A percentile compares a stretch with the other conserved stretches of the same genome.
Conservation (phyloP, 2,329 filamentous ascomycete genomes). For the Aspergillus fischeri region DNA sequence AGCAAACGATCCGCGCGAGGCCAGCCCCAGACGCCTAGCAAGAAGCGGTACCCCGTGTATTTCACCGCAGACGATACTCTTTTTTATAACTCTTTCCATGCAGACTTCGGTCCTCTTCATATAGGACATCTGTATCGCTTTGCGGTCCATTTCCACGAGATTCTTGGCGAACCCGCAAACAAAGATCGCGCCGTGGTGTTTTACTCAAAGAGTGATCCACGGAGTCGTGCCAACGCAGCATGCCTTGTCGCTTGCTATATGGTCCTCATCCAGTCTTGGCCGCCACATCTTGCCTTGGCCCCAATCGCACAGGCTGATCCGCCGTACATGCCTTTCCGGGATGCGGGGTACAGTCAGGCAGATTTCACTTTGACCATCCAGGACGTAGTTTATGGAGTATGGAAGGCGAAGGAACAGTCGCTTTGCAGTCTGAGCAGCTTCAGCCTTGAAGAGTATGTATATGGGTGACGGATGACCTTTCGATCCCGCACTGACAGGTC, state of each 20-base stretch:
- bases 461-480: background rate
- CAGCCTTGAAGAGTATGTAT: constrained; percentile 75
- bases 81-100: constrained; percentile 96
- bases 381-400: constrained; percentile 96
- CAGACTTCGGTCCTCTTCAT: constrained; percentile 95
- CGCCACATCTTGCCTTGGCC: constrained; percentile 88
- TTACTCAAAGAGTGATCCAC: constrained; percentile 87
- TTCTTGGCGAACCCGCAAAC: constrained; percentile 86
- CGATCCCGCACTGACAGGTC: constrained; percentile 9
- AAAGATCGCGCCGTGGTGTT: constrained; percentile 89
- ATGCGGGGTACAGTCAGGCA: constrained; percentile 96
- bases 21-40: constrained; percentile 54
- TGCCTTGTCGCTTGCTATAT: constrained; percentile 97
- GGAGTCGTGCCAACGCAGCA: constrained; percentile 85
- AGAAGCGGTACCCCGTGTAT: constrained; percentile 70
- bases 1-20: constrained; percentile 69
- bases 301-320: constrained; percentile 96
- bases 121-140: constrained; percentile 97
- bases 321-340: constrained; percentile 96
- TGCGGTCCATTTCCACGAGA: constrained; percentile 91
- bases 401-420: constrained; percentile 96
- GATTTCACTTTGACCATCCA: constrained; percentile 95
- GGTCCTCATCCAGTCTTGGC: constrained; percentile 97
- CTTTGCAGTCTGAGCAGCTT: constrained; percentile 91
- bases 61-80: constrained; percentile 92